Percentiles rank a stretch among this genome's conserved stretches.
Conservation (phyloP, 306 rosid genomes). For the Astragalus membranaceus region DNA sequence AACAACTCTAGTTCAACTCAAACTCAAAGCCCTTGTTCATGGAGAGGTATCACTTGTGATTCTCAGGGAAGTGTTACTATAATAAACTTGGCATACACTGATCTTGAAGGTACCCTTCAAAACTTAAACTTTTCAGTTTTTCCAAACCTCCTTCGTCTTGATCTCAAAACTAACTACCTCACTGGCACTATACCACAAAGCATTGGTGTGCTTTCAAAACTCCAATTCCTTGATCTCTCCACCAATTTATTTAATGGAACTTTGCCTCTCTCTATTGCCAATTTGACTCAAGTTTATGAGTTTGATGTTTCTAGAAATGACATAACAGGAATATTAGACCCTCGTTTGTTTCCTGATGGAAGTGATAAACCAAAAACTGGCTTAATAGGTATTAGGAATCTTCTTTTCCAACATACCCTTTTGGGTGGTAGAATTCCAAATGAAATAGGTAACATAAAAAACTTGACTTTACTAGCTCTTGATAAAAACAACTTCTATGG, state of each 20-base stretch:
- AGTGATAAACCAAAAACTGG: conserved; percentile 23
- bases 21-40: conserved; percentile 38
- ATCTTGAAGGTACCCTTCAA: conserved; percentile 43
- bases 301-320: conserved; percentile 52
- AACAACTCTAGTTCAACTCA: conserved; percentile 14
- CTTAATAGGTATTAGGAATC: conserved; percentile 28
- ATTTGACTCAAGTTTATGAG: conserved; percentile 43
- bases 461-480: conserved; percentile 30
- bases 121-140: conserved; percentile 43
- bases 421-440: conserved; percentile 39
- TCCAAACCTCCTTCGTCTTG: conserved; percentile 48
- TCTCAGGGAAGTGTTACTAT: conserved; percentile 14
- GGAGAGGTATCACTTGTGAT: conserved; percentile 49
- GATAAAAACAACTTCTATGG: conserved; percentile 37
- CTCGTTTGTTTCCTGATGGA: conserved; percentile 39
- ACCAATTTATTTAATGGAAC: conserved; percentile 34
- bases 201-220: conserved; percentile 43
- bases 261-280: conserved; percentile 50
- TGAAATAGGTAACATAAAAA: conserved; percentile 47
- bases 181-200: conserved; percentile 37
- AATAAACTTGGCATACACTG: conserved; percentile 39
- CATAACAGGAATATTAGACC: conserved; percentile 37
- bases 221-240: conserved; percentile 51
- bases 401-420: conserved; percentile 35
- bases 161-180: conserved; percentile 42